A percentile compares a stretch with the other conserved stretches of the same genome.
These are phyloP conservation scores for Lenzites betulinus DNA, from an alignment of 768 basidiomycete genomes.

Conservation along the genomic window DNA sequence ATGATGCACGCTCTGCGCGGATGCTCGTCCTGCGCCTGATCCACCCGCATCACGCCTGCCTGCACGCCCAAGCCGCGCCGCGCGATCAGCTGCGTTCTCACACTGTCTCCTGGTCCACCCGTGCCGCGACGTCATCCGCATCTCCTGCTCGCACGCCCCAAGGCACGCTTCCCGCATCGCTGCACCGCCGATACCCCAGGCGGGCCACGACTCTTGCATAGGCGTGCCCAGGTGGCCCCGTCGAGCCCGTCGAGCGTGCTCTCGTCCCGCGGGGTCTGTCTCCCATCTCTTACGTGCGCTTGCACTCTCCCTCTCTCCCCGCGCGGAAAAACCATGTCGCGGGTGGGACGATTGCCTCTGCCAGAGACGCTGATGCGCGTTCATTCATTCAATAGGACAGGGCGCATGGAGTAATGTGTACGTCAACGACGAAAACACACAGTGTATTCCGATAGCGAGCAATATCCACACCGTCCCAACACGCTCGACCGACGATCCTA, in stretches of 20 bases:
- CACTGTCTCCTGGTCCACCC: background rate
- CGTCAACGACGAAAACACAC: background rate
- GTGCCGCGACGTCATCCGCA: background rate
- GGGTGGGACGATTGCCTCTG: too few species aligned
- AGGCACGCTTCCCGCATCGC: background rate
- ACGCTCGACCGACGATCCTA: background rate
- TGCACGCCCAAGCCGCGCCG: background rate
- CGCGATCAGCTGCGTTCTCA: background rate
- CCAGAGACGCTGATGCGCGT: too few species aligned
- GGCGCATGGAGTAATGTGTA: background rate
- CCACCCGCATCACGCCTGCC: too few species aligned
- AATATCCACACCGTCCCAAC: background rate
- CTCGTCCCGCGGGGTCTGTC: too few species aligned
- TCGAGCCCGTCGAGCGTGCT: background rate
- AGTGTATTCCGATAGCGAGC: background rate
- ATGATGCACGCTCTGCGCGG: background rate
- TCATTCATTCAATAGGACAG: too few species aligned
- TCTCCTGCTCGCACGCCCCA: background rate
- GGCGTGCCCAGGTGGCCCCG: background rate
- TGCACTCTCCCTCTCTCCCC: too few species aligned
- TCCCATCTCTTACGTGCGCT: too few species aligned
- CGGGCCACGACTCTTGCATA: background rate
- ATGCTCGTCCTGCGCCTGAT: too few species aligned
- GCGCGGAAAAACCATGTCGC: too few species aligned
- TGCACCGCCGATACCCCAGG: background rate